Evolutionary conservation across 1,284 basidiomycete species (phyloP).

Genomic region (Phenoliferia sp.): DNA sequence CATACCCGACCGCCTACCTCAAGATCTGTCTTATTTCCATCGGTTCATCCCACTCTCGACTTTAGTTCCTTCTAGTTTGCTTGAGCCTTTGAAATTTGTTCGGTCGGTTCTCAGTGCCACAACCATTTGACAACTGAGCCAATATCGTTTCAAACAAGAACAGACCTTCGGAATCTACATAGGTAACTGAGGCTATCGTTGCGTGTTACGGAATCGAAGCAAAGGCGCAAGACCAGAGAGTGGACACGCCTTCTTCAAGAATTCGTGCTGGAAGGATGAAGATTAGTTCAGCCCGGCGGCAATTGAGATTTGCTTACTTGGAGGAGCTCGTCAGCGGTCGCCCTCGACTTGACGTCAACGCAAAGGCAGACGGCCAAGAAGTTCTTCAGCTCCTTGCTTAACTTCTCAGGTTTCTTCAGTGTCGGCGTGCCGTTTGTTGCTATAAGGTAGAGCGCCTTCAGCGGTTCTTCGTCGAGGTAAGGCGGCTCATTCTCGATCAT

Average conservation of each 20-base stretch:
- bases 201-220: constrained; percentile 53
- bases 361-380: constrained; percentile 96
- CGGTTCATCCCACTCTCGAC: too few relatives aligned
- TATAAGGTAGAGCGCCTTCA: constrained; percentile 97
- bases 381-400: constrained; percentile 87
- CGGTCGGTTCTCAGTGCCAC: too few relatives aligned
- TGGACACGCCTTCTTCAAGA: constrained; percentile 79
- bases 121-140: too few relatives aligned
- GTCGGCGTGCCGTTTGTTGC: constrained; percentile 98
- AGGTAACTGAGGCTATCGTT: background rate
- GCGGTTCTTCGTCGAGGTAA: constrained; percentile 95
- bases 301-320: constrained; percentile 55
- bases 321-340: constrained; percentile 85
- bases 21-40: too few relatives aligned
- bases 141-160: too few relatives aligned
- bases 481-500: constrained; percentile 95
- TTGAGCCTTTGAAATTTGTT: too few relatives aligned
- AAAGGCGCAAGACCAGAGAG: constrained; percentile 75
- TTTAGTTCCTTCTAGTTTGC: too few relatives aligned
- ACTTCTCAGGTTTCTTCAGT: constrained; percentile 87
- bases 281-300: background rate
- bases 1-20: too few relatives aligned
- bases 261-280: constrained; percentile 65
- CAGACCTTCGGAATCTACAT: too few relatives aligned
- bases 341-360: constrained; percentile 91